phyloP scores from a whole-genome alignment of 2,329 filamentous ascomycete species.

The Paracoccidioides brasiliensis region DNA sequence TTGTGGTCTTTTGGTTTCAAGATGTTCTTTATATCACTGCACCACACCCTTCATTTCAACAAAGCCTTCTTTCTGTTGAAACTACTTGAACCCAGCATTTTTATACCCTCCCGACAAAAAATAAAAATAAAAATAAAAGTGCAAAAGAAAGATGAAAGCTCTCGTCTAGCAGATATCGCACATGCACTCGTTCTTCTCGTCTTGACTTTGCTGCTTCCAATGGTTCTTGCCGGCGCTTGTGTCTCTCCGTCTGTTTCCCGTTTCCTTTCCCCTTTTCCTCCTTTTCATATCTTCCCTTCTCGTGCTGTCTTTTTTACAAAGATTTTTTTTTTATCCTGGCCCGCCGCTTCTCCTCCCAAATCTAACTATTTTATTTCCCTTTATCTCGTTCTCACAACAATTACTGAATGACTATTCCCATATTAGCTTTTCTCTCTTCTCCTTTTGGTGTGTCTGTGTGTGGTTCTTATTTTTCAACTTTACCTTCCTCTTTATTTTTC shows the following conservation, averaged over 20 bases:
- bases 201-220: neutral
- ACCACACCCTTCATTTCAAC: neutral
- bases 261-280: neutral
- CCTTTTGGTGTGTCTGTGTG: neutral
- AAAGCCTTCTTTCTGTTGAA: neutral
- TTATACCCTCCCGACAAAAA: neutral
- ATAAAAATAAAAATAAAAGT: neutral
- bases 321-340: neutral
- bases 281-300: neutral
- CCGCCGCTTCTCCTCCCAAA: neutral
- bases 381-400: conserved; percentile 1
- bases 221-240: neutral
- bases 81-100: neutral
- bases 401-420: conserved; percentile 4
- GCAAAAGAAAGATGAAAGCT: neutral
- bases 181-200: neutral
- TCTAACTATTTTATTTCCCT: neutral
- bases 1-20: neutral
- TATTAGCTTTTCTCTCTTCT: neutral
- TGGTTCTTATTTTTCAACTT: neutral
- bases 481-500: neutral
- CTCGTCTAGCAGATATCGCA: neutral
- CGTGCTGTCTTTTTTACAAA: conserved; percentile 2
- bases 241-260: neutral
- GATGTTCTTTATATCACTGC: neutral